Base-by-base conservation (phyloP, 2,329 filamentous ascomycete species). In the Pyrenochaeta sp. region DNA sequence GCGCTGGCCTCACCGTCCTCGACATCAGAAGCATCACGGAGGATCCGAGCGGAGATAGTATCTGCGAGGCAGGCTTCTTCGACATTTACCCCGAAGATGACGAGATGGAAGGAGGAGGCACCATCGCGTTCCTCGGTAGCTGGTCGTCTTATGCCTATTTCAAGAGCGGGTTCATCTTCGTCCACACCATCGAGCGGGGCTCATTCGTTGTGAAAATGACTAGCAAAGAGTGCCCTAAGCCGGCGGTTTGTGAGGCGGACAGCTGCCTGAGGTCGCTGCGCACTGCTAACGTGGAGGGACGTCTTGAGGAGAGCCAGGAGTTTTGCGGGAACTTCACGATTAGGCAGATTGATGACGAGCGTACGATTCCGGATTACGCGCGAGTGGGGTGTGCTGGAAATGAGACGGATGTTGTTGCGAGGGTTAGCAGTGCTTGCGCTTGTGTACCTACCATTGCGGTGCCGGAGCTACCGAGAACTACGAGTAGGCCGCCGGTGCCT, bases 51-150 rank as follows among this genome's bases (percentile, higher is more conserved):
- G 77, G 77, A 28, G 64, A 53, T 8, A 67, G 72, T 1, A 67
- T 81, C 55, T 76, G 75, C 54, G 76, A 81, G 61, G 69, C 77
- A 9, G 78, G 69, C 8, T 80, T 75, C 67, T 78, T 79, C 58
- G 77, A 79, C 65, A 67, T 78, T 53, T 74, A 78, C 60, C 77
- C 77, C 15, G 77, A 79, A 57, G 77, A 79, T 58, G 77, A 79
- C 46, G 71, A 71, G 45, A 53, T 66, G 2, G 71, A 69, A 25
- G 67, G 71, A 15, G 73, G 72, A 9, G 78, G 78, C 24, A 64
- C 64, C 5, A 63, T 79, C 4, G 72, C 76, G 9, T 81, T 79
- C 61, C 70, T 78, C 4, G 78, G 78, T 7, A 73, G 70, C 5
- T 80, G 78, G 79, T 74, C 73, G 39, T 73, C 67, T 19, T 80